phyloP scores from a whole-genome alignment of 1,284 basidiomycete genomes.

The Sporisorium reilianum region DNA sequence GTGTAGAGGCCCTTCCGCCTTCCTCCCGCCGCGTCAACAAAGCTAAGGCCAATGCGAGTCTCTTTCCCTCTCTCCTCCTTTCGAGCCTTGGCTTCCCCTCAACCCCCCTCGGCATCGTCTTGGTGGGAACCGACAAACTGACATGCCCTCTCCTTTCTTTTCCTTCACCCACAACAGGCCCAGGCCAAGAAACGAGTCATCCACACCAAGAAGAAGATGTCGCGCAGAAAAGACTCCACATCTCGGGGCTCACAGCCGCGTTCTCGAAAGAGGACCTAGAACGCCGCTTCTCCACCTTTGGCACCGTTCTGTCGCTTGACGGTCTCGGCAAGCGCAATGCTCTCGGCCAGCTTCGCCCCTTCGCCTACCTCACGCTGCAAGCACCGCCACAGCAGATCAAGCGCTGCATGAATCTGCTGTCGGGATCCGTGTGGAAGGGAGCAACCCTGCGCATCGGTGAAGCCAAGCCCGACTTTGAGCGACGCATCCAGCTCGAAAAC shows the following conservation, averaged over 20 bases:
- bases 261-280: conserved; percentile 56
- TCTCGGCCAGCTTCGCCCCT: conserved; percentile 48
- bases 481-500: conserved; percentile 36
- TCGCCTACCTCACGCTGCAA: conserved; percentile 56
- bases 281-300: conserved; percentile 58
- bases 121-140: conserved; percentile 1
- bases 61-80: conserved; percentile 25
- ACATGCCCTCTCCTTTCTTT: not conserved
- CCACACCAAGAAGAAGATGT: conserved; percentile 55
- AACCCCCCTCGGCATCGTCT: not conserved
- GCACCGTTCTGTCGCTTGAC: conserved; percentile 50
- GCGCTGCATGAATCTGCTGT: conserved; percentile 55
- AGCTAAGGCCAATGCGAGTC: conserved; percentile 60
- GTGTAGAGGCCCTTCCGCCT: conserved; percentile 53
- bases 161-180: conserved; percentile 18
- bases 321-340: conserved; percentile 52
- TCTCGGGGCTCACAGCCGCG: conserved; percentile 59
- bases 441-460: conserved; percentile 60
- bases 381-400: conserved; percentile 51
- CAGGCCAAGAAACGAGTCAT: conserved; percentile 46
- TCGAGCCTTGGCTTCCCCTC: not conserved
- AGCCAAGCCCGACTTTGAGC: conserved; percentile 54
- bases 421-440: conserved; percentile 65
- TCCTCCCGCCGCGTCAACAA: conserved; percentile 54
- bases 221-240: conserved; percentile 55